These are phyloP conservation scores for Epicoccum nigrum DNA, from an alignment of 2,329 filamentous ascomycete species.

Conservation along the genomic window DNA sequence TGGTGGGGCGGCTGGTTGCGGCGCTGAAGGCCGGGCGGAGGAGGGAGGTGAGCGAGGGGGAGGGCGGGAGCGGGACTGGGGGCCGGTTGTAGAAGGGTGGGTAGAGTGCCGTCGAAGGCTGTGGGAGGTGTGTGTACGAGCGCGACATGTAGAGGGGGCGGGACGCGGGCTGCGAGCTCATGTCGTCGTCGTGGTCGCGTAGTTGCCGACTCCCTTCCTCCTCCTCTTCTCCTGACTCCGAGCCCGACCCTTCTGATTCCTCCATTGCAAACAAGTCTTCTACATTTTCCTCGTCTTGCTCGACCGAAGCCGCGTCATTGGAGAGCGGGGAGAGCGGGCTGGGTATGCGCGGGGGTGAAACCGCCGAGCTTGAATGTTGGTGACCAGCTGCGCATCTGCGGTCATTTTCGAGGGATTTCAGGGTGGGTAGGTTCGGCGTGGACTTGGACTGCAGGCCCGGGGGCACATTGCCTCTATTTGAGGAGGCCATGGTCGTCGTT, in stretches of 20 bases:
- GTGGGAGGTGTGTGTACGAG: constrained; percentile 53
- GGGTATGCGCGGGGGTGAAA: constrained; percentile 11
- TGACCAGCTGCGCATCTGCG: constrained; percentile 2
- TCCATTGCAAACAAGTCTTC: constrained; percentile 27
- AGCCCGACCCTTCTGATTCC: constrained; percentile 29
- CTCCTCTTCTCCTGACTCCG: constrained; percentile 32
- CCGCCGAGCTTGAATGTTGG: constrained; percentile 12
- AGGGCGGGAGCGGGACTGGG: constrained; percentile 91
- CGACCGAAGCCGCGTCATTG: constrained; percentile 39
- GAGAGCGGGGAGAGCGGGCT: constrained; percentile 29
- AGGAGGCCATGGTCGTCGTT: constrained; percentile 38
- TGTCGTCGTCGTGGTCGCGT: too few species aligned
- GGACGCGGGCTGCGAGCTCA: constrained; percentile 23
- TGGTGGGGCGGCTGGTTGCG: constrained; percentile 77
- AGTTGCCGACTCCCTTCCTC: constrained; percentile 15
- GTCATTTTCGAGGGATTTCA: constrained; percentile 40
- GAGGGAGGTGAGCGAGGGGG: constrained; percentile 88
- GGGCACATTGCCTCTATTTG: constrained; percentile 38
- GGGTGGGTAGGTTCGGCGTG: constrained; percentile 54
- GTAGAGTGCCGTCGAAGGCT: constrained; percentile 54
- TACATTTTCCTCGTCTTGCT: constrained; percentile 25
- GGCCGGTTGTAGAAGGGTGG: constrained; percentile 97
- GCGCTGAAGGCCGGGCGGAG: constrained; percentile 71
- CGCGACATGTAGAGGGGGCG: constrained; percentile 53
- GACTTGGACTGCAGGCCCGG: constrained; percentile 54